These are phyloP conservation scores for Rhizodiscina lignyota DNA, from an alignment of 495 filamentous ascomycete genomes.

Conservation along the genomic window DNA sequence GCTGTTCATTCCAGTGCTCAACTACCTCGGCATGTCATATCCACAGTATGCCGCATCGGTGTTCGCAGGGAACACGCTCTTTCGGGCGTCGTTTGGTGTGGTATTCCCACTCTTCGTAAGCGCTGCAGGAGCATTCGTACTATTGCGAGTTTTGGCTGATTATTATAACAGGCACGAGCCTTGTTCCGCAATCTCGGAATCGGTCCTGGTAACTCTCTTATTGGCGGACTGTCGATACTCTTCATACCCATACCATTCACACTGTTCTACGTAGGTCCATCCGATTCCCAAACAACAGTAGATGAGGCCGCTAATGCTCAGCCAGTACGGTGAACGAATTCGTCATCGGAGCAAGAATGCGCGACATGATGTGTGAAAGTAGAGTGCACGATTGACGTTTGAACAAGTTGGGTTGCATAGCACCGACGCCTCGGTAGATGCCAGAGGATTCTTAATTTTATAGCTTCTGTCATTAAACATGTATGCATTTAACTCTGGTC, in stretches of 20 bases:
- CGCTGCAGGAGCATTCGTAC: too few relatives aligned
- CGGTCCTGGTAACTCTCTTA: conserved; percentile 2
- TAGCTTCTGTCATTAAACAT: too few relatives aligned
- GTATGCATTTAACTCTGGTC: too few relatives aligned
- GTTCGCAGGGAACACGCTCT: conserved; percentile 29
- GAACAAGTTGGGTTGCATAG: too few relatives aligned
- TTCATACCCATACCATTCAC: conserved; percentile 3
- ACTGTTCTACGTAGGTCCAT: conserved; percentile 1
- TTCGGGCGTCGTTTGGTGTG: conserved; percentile 27
- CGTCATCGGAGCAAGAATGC: conserved; percentile 6
- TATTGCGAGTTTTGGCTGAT: too few relatives aligned
- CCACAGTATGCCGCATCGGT: conserved; percentile 26
- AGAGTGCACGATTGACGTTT: too few relatives aligned
- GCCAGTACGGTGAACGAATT: conserved; percentile 2
- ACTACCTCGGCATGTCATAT: conserved; percentile 57
- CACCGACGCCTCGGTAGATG: too few relatives aligned
- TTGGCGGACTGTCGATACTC: conserved; percentile 2
- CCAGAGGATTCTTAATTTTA: too few relatives aligned
- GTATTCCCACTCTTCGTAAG: conserved; percentile 32
- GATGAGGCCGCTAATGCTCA: not conserved
- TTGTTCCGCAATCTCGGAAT: conserved; percentile 2
- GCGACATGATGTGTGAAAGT: conserved; percentile 1
- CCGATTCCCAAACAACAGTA: not conserved
- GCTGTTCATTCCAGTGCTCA: conserved; percentile 44
- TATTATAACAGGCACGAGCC: too few relatives aligned